Conservation (phyloP, 352 stramenopile species). For the Globisporangium orthogonon region DNA sequence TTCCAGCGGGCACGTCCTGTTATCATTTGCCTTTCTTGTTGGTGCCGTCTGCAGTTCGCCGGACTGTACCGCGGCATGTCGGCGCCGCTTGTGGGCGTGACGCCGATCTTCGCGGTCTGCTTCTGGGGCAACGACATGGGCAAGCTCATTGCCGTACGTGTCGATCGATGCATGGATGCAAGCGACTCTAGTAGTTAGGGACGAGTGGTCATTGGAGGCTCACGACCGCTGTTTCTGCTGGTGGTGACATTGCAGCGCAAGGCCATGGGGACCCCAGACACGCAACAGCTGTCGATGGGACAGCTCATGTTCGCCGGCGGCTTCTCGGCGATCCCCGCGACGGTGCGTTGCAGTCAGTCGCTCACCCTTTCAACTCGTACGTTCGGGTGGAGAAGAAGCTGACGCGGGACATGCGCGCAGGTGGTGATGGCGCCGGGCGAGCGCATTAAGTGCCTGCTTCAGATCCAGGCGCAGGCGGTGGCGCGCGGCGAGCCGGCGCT, state of each 20-base stretch:
- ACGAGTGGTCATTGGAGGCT: not conserved
- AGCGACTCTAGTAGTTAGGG: not conserved
- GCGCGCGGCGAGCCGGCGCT: conserved; percentile 71
- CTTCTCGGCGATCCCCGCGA: conserved; percentile 87
- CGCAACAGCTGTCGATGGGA: conserved; percentile 59
- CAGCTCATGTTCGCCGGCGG: conserved; percentile 89
- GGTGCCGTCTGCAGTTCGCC: conserved; percentile 32
- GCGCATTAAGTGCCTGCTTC: conserved; percentile 95
- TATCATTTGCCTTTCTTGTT: conserved; percentile 3
- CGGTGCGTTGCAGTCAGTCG: conserved; percentile 16
- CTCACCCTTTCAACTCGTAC: not conserved
- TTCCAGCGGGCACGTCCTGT: too few relatives aligned
- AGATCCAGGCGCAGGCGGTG: conserved; percentile 89
- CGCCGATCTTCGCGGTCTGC: conserved; percentile 95
- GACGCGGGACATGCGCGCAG: conserved; percentile 4
- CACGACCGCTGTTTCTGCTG: not conserved
- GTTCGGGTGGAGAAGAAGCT: not conserved
- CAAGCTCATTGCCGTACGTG: conserved; percentile 84
- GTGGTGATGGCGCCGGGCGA: conserved; percentile 94
- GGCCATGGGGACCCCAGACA: conserved; percentile 42
- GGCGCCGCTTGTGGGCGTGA: conserved; percentile 91
- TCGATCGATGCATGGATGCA: too few relatives aligned
- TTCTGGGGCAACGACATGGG: conserved; percentile 98
- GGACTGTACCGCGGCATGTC: conserved; percentile 94
- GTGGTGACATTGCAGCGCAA: conserved; percentile 37